phyloP scores from a whole-genome alignment of 164 flowering plant species.

The Cinnamomum micranthum region DNA sequence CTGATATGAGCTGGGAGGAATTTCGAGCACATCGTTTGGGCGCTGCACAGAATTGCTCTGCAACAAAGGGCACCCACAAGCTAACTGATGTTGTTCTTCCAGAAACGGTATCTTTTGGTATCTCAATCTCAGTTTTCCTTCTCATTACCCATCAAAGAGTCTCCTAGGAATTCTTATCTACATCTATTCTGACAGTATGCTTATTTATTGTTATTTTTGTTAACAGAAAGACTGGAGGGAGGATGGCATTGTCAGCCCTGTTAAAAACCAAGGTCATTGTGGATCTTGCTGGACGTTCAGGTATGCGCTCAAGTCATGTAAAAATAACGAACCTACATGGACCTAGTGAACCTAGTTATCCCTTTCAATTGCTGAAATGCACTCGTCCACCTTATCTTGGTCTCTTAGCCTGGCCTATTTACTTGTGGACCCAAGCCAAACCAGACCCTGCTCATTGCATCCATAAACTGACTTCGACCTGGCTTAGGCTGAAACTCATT shows the following conservation, averaged over 20 bases:
- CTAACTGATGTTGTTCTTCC: conserved; percentile 66
- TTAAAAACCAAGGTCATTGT: conserved; percentile 86
- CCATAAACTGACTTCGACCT: too few species aligned
- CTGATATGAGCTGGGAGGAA: conserved; percentile 96
- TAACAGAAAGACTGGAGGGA: conserved; percentile 92
- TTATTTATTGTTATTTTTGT: background rate
- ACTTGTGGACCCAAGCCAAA: background rate
- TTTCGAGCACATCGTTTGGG: conserved; percentile 68
- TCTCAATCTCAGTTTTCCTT: background rate
- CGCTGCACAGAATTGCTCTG: conserved; percentile 97
- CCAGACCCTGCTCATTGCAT: too few species aligned
- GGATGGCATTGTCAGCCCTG: conserved; percentile 82
- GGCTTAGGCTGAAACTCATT: background rate
- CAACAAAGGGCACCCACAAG: conserved; percentile 87
- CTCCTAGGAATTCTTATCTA: background rate
- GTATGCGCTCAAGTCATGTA: conserved; percentile 25
- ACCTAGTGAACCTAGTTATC: too few species aligned
- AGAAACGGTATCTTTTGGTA: conserved; percentile 35
- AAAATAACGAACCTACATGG: too few species aligned
- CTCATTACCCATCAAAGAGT: background rate
- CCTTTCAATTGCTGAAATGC: too few species aligned
- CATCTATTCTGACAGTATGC: too few species aligned
- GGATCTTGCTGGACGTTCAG: conserved; percentile 99
- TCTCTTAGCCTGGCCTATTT: background rate
- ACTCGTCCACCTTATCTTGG: too few species aligned